Conservation (phyloP, 202 grass and related monocot genomes). For the Saccharum hybrid region DNA sequence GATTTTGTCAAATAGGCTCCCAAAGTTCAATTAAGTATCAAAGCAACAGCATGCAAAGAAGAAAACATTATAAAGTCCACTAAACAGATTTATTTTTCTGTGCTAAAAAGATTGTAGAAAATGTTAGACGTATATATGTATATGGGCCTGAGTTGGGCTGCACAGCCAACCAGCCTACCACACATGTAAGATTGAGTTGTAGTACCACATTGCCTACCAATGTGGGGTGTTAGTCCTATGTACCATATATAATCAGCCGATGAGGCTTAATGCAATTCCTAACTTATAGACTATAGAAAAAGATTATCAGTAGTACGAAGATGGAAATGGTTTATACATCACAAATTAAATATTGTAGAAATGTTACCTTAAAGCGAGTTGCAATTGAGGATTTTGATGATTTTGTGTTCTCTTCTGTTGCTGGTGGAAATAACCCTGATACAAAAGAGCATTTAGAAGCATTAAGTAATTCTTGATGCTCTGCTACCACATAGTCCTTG, state of each 20-base stretch:
- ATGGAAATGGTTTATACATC: constrained; percentile 14
- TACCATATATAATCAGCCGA: neutral
- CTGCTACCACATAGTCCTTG: constrained; percentile 93
- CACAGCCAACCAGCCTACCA: neutral
- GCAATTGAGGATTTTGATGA: constrained; percentile 93
- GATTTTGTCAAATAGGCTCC: constrained; percentile 20
- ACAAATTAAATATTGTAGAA: constrained; percentile 30
- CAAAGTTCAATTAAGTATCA: constrained; percentile 28
- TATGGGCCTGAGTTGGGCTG: constrained; percentile 7
- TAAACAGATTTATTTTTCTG: constrained; percentile 20
- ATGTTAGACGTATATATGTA: neutral
- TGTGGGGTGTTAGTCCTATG: neutral
- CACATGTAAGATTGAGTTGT: neutral
- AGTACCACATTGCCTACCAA: neutral
- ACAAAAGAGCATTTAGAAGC: constrained; percentile 87
- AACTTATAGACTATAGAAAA: neutral
- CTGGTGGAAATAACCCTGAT: constrained; percentile 75
- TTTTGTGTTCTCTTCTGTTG: constrained; percentile 88
- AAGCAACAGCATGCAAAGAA: neutral
- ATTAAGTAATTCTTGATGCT: constrained; percentile 93
- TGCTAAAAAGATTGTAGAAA: neutral
- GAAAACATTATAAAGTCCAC: constrained; percentile 11
- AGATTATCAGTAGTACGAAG: constrained; percentile 5
- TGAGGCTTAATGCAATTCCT: no score
- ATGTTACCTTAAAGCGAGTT: constrained; percentile 83